These are phyloP conservation scores for Botrytis galanthina DNA, from an alignment of 2,329 filamentous ascomycete genomes.

Conservation along the genomic window DNA sequence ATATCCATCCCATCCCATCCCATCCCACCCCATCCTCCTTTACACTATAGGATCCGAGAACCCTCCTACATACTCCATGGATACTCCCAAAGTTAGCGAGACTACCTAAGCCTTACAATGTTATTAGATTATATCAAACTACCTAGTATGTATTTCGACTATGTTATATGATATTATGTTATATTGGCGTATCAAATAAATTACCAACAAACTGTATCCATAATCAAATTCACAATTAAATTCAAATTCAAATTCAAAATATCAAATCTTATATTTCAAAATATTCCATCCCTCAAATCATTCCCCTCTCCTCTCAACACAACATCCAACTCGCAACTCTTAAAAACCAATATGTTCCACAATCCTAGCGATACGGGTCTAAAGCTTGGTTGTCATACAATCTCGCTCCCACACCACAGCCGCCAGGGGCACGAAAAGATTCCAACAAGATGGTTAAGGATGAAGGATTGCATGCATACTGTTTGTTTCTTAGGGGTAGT, in stretches of 20 bases:
- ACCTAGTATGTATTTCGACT: too few species aligned
- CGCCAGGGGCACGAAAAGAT: not conserved
- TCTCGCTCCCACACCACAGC: conserved; percentile 2
- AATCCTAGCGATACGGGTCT: conserved; percentile 6
- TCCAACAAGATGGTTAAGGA: conserved; percentile 13
- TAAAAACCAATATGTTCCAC: not conserved
- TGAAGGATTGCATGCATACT: conserved; percentile 10
- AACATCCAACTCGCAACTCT: not conserved
- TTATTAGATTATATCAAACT: not conserved
- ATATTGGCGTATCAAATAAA: not conserved
- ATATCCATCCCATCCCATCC: too few species aligned
- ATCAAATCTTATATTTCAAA: not conserved
- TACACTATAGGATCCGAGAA: too few species aligned
- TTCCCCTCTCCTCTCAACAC: too few species aligned
- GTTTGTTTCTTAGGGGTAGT: not conserved
- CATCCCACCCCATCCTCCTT: not conserved
- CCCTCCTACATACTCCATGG: too few species aligned
- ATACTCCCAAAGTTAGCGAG: too few species aligned
- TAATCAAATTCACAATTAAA: not conserved
- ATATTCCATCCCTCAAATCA: not conserved
- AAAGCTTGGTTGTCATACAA: not conserved
- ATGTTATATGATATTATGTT: not conserved
- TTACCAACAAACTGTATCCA: not conserved
- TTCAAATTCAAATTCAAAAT: not conserved
- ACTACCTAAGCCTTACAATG: not conserved